Percentiles rank a stretch among this genome's conserved stretches.
phyloP scores from a whole-genome alignment of 345 rosid species.

The Eucalyptus sp. region DNA sequence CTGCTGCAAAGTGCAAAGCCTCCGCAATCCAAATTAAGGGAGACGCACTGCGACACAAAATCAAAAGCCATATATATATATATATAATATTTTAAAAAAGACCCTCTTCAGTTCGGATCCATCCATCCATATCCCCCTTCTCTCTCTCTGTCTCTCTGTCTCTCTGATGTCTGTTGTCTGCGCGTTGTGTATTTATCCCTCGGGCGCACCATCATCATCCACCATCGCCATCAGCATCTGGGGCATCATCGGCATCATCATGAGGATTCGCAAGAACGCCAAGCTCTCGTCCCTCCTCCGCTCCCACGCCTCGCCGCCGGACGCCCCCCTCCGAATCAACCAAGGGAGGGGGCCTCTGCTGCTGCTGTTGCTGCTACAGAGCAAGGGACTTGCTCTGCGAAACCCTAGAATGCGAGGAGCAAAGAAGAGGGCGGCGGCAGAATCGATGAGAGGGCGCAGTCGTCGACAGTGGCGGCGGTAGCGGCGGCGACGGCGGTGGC shows the following conservation, averaged over 20 bases:
- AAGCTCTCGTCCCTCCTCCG: constrained; percentile 35
- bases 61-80: background rate
- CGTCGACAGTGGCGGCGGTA: too few relatives aligned
- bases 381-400: too few relatives aligned
- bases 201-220: background rate
- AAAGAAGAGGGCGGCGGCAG: too few relatives aligned
- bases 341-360: too few relatives aligned
- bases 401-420: too few relatives aligned
- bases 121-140: background rate
- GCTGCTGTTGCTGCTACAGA: too few relatives aligned
- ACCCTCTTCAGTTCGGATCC: background rate
- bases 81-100: background rate
- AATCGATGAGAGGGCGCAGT: too few relatives aligned
- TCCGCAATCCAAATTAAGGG: background rate
- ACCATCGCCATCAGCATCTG: background rate
- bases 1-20: background rate
- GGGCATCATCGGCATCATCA: background rate
- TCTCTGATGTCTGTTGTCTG: background rate
- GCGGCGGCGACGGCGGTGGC: too few relatives aligned
- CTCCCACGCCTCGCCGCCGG: constrained; percentile 18
- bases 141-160: background rate
- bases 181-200: background rate
- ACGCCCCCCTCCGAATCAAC: constrained; percentile 4
- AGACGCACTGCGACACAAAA: background rate
- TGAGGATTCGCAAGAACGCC: constrained; percentile 95